phyloP scores from a whole-genome alignment of 768 basidiomycete genomes.

The Suillus variegatus region DNA sequence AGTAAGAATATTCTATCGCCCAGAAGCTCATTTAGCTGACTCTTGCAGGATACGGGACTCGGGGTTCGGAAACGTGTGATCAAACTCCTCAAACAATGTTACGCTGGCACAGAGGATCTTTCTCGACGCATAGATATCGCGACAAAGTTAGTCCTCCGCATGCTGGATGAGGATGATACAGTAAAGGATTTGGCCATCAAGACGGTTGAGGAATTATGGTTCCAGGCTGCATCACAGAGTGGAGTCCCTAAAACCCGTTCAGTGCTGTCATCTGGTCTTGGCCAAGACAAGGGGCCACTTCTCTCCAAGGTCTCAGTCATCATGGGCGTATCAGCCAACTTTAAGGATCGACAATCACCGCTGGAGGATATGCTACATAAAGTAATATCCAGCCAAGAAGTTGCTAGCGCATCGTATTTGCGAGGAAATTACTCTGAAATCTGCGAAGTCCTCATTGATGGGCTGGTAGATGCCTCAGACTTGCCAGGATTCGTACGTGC shows the following conservation, averaged over 20 bases:
- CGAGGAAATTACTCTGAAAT: constrained; percentile 77
- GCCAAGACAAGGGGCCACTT: constrained; percentile 54
- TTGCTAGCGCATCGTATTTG: constrained; percentile 49
- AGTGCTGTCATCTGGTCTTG: constrained; percentile 26
- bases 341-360: constrained; percentile 81
- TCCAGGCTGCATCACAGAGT: constrained; percentile 44
- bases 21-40: constrained; percentile 1
- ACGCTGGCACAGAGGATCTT: constrained; percentile 60
- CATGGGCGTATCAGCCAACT: constrained; percentile 81
- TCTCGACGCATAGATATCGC: constrained; percentile 76
- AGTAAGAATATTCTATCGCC: constrained; percentile 46
- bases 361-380: constrained; percentile 85
- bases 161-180: constrained; percentile 91
- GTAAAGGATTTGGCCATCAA: constrained; percentile 94
- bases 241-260: constrained; percentile 39
- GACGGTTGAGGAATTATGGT: constrained; percentile 91
- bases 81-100: constrained; percentile 87
- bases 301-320: constrained; percentile 75
- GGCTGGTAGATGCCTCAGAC: constrained; percentile 84
- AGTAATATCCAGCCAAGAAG: constrained; percentile 75
- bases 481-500: constrained; percentile 71
- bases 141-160: constrained; percentile 76
- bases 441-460: constrained; percentile 84
- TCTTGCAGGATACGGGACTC: constrained; percentile 83
- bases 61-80: constrained; percentile 95